Conservation (phyloP, 768 basidiomycete genomes). For the Kwoniella sp. region DNA sequence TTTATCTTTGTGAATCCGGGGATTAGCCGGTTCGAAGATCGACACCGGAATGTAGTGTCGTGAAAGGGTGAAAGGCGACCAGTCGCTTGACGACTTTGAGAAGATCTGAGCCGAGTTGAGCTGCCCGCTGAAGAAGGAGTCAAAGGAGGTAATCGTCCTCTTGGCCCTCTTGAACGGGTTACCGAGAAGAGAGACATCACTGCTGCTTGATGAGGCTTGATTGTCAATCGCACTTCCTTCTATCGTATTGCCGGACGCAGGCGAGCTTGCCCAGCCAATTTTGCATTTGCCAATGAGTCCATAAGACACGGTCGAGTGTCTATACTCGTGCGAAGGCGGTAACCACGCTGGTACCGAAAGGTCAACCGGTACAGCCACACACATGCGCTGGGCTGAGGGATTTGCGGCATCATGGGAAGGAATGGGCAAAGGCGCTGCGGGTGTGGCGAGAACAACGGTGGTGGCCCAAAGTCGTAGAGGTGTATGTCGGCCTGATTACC, state of each 20-base stretch:
- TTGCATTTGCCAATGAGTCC: conserved; percentile 28
- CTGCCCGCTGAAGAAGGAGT: conserved; percentile 8
- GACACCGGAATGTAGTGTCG: conserved; percentile 17
- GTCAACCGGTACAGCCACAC: conserved; percentile 75
- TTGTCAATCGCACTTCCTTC: not conserved
- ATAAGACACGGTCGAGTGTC: conserved; percentile 31
- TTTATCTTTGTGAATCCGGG: conserved; percentile 20
- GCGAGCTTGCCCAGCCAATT: conserved; percentile 28
- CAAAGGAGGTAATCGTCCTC: conserved; percentile 5
- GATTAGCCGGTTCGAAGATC: not conserved
- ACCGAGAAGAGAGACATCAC: not conserved
- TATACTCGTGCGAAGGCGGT: conserved; percentile 52
- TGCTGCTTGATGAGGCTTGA: not conserved
- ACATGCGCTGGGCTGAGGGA: conserved; percentile 55
- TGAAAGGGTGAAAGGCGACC: conserved; percentile 11
- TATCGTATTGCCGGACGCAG: not conserved
- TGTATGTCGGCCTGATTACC: conserved; percentile 56
- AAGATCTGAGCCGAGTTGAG: not conserved
- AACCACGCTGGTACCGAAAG: conserved; percentile 87
- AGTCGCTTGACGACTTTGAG: conserved; percentile 9
- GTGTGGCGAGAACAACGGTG: conserved; percentile 60
- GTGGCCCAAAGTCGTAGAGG: conserved; percentile 65
- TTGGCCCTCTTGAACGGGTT: not conserved
- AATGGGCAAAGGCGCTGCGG: conserved; percentile 16
- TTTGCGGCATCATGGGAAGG: conserved; percentile 50